phyloP scores from a whole-genome alignment of 805 yeast species.

The Yamadazyma sp. region DNA sequence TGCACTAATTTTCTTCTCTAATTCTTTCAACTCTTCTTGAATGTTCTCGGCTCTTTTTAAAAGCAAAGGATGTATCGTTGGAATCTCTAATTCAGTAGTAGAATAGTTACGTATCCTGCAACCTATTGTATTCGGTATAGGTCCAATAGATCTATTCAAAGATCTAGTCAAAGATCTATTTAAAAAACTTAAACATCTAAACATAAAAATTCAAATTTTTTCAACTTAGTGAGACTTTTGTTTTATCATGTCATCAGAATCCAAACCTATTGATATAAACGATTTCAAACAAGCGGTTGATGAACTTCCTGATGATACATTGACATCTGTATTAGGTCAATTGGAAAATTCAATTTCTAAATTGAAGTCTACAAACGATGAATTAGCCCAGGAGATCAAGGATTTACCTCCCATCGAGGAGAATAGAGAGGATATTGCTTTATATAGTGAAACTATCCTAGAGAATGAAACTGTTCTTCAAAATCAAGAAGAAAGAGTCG shows the following conservation, averaged over 20 bases:
- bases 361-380: constrained; percentile 49
- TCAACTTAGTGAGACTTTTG: not conserved
- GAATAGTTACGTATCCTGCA: too few relatives aligned
- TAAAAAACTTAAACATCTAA: too few relatives aligned
- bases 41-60: constrained; percentile 33
- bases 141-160: too few relatives aligned
- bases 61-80: constrained; percentile 38
- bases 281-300: constrained; percentile 54
- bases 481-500: constrained; percentile 48
- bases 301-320: constrained; percentile 45
- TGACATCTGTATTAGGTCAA: constrained; percentile 16
- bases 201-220: too few relatives aligned
- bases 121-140: too few relatives aligned
- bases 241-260: constrained; percentile 19
- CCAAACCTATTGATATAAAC: constrained; percentile 24
- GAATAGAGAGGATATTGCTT: constrained; percentile 41
- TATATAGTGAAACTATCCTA: constrained; percentile 52
- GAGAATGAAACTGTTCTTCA: constrained; percentile 57
- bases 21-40: constrained; percentile 22
- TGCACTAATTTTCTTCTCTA: constrained; percentile 25
- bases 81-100: constrained; percentile 11
- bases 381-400: constrained; percentile 42
- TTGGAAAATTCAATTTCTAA: constrained; percentile 42
- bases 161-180: too few relatives aligned
- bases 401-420: constrained; percentile 11